Evolutionary conservation across 2,329 filamentous ascomycete species (phyloP).

Genomic region (Penicillium frequentans): DNA sequence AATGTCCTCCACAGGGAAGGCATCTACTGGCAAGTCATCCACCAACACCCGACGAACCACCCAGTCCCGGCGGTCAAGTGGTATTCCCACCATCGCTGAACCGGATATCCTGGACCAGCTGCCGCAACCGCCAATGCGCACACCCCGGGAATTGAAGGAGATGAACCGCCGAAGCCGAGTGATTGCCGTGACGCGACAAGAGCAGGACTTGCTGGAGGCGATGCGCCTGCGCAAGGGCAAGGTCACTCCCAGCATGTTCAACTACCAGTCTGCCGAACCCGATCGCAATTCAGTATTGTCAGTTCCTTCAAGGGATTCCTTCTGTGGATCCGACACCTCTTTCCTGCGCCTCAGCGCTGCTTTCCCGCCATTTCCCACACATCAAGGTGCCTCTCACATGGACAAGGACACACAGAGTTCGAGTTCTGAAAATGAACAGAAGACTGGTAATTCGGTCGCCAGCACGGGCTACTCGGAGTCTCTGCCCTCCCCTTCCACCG

Average conservation of each 20-base stretch:
- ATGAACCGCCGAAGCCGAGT: conserved; percentile 45
- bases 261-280: conserved; percentile 17
- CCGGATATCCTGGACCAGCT: conserved; percentile 30
- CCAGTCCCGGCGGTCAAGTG: conserved; percentile 31
- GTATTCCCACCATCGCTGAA: conserved; percentile 37
- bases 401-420: conserved; percentile 32
- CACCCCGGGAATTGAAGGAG: conserved; percentile 27
- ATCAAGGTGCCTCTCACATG: conserved; percentile 28
- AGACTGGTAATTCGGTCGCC: conserved; percentile 28
- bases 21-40: conserved; percentile 31
- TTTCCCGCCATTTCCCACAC: conserved; percentile 25
- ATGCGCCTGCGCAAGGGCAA: conserved; percentile 51
- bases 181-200: conserved; percentile 55
- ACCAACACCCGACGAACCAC: conserved; percentile 21
- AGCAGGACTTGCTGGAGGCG: conserved; percentile 53
- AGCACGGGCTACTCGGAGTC: conserved; percentile 41
- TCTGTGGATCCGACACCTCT: conserved; percentile 39
- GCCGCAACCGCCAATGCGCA: conserved; percentile 20
- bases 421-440: conserved; percentile 37
- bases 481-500: conserved; percentile 38
- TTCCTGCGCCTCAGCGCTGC: conserved; percentile 41
- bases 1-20: conserved; percentile 26
- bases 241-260: conserved; percentile 45
- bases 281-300: conserved; percentile 33
- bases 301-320: conserved; percentile 33